Base-by-base conservation (phyloP, 306 rosid species). In the Oemleria cerasiformis region DNA sequence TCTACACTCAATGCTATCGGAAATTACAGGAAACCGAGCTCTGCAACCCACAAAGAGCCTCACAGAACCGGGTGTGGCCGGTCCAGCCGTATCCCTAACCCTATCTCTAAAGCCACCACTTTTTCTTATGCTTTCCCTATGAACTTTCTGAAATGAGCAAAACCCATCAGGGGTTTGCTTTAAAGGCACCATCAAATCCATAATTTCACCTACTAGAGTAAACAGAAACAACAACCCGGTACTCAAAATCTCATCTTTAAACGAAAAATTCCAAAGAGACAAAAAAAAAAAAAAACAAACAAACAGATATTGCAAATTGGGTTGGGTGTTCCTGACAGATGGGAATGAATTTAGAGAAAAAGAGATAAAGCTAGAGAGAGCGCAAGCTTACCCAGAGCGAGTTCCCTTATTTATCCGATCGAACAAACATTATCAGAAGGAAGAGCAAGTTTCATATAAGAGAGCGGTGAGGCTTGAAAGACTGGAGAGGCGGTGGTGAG, bases 81-180 rank as follows among this genome's bases (percentile, higher is more conserved):
- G 71, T 34, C 81, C 36, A 53, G 67, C 61, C 70, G 57, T 73
- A 44, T 72, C 71, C 17, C 71, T 59, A 73, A 76, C 73, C 72
- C 78, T 78, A 17, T 48, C 73, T 74, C 63, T 70, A 62, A 67
- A 78, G 78, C 48, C 41, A 70, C 65, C 44, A 53, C 20, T 58
- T 15, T 67, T 77, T 68, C 48, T 79, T 9, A 69, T 9, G 54
- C 30, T 17, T 21, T 53, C 68, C 64, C 40, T 72, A 59, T 67
- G 70, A 20, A 82, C 63, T 67, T 45, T 79, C 53, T 79, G 92
- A 75, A 85, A 81, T 59, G 85, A 77, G 76, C 54, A 76, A 63
- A 87, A 79, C 20, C 92, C 87, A 44, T 84, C 80, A 30, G 79
- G 73, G 65, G 60, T 72, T 81, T 75, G 75, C 70, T 62, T 81